Evolutionary conservation across 2,329 filamentous ascomycete genomes (phyloP), one percentile per base, ranked within the genome.

Genomic region (Celoporthe dispersa): DNA sequence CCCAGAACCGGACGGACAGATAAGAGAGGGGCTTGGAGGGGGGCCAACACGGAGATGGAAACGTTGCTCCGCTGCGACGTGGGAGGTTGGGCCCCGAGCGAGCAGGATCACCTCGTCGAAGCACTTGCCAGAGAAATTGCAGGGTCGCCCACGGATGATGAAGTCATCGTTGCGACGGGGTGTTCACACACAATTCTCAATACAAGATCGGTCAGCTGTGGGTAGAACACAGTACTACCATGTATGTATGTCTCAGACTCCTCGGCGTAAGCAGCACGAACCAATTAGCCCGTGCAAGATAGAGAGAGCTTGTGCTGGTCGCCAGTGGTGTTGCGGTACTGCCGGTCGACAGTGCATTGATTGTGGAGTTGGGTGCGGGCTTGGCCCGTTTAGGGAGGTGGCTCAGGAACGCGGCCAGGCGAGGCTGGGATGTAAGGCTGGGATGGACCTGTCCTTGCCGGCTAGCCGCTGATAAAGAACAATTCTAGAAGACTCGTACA

Each of bases 301-400:
- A 48, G 39, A 44, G 19, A 44, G 41, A 44, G 41, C 22, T 44
- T 44, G 41, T 7, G 6, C 3, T 28, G 51, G 25, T 14, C 51
- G 12, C n/a, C 51, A 55, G 31, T 55, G 51, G 31, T 9, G 25
- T 25, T 55, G 12, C 31, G 31, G 59, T 31, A 31, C 33, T 61
- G 59, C 31, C 60, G 33, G 8, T 37, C 12, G 35, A 41, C 9
- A 14, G 35, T 37, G 60, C 33, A 63, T 65, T 55, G 41, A 25
- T 5, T 53, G 44, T 55, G 63, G 31, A 53, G 44, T 28, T 37
- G 16, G 11, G 44, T 19, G 19, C 11, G n/a, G 25, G 44, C 63
- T 53, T 55, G 48, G 33, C 63, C 63, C 25, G 19, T 55, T 65
- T 65, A 65, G 63, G 63, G 41, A 65, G 63, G 63, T 65, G 63